Evolutionary conservation across 2,329 filamentous ascomycete genomes (phyloP).

Genomic region (Exophiala viscosa): DNA sequence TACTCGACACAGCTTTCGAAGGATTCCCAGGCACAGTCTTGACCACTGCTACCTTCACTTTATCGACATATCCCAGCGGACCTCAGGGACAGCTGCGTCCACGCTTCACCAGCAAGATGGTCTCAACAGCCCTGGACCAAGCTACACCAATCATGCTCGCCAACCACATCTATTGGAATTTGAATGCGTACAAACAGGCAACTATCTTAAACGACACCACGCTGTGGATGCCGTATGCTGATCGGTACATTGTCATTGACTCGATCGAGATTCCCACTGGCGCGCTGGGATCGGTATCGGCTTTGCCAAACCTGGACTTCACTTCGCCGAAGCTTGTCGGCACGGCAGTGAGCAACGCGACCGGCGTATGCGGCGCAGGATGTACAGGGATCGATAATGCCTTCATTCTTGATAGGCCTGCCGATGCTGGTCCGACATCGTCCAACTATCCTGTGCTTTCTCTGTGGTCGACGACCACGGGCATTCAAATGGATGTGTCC

Average conservation of each 20-base stretch:
- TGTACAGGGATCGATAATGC: slow-evolving; percentile 79
- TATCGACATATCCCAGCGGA: slow-evolving; percentile 38
- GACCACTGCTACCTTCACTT: slow-evolving; percentile 45
- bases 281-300: slow-evolving; percentile 70
- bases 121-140: slow-evolving; percentile 44
- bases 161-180: slow-evolving; percentile 52
- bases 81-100: slow-evolving; percentile 37
- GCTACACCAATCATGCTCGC: slow-evolving; percentile 50
- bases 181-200: slow-evolving; percentile 46
- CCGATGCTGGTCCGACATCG: slow-evolving; percentile 27
- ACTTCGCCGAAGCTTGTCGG: slow-evolving; percentile 75
- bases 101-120: slow-evolving; percentile 42
- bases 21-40: slow-evolving; percentile 47
- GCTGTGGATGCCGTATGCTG: slow-evolving; percentile 44
- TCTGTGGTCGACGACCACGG: slow-evolving; percentile 64
- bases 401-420: slow-evolving; percentile 45
- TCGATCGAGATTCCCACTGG: slow-evolving; percentile 72
- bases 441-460: slow-evolving; percentile 52
- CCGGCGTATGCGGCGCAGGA: slow-evolving; percentile 71
- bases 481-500: slow-evolving; percentile 77
- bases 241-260: slow-evolving; percentile 46
- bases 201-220: slow-evolving; percentile 42
- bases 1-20: slow-evolving; percentile 43
- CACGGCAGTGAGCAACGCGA: slow-evolving; percentile 59
- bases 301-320: slow-evolving; percentile 63